Conservation (phyloP, 768 basidiomycete genomes). For the Termitomyces titanicus region DNA sequence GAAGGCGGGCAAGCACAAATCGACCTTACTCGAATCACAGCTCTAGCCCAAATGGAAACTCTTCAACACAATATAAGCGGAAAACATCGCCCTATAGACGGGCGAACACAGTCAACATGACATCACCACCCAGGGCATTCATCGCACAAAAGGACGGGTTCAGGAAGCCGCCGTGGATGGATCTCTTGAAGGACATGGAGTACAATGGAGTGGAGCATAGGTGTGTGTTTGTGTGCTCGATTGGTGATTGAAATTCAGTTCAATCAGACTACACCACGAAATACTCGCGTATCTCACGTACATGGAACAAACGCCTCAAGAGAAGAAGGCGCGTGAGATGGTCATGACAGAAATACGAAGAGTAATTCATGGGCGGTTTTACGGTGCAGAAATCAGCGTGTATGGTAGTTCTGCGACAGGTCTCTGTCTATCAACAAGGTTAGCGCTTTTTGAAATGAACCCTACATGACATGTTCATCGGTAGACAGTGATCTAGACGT, state of each 20-base stretch:
- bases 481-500: slow-evolving; percentile 33
- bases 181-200: slow-evolving; percentile 5
- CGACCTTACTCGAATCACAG: neutral
- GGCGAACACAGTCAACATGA: neutral
- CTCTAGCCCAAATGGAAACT: neutral
- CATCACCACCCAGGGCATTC: neutral
- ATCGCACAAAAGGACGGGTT: neutral
- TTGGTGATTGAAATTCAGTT: neutral
- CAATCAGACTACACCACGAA: slow-evolving; percentile 57
- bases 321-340: slow-evolving; percentile 40
- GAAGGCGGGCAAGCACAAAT: slow-evolving; percentile 1
- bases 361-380: slow-evolving; percentile 42
- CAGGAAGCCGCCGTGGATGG: slow-evolving; percentile 17
- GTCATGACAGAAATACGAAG: slow-evolving; percentile 45
- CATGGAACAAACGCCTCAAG: slow-evolving; percentile 49
- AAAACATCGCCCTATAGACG: neutral
- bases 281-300: slow-evolving; percentile 54
- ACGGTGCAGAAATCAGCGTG: slow-evolving; percentile 42
- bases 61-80: neutral
- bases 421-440: slow-evolving; percentile 62
- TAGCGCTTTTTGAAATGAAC: slow-evolving; percentile 16
- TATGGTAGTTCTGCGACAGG: slow-evolving; percentile 64
- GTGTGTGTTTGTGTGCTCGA: slow-evolving; percentile 14
- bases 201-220: slow-evolving; percentile 24
- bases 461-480: neutral